A percentile compares a stretch with the other conserved stretches of the same genome.
Conservation (phyloP, 2,329 filamentous ascomycete genomes). For the Penicillium psychrosexuale region DNA sequence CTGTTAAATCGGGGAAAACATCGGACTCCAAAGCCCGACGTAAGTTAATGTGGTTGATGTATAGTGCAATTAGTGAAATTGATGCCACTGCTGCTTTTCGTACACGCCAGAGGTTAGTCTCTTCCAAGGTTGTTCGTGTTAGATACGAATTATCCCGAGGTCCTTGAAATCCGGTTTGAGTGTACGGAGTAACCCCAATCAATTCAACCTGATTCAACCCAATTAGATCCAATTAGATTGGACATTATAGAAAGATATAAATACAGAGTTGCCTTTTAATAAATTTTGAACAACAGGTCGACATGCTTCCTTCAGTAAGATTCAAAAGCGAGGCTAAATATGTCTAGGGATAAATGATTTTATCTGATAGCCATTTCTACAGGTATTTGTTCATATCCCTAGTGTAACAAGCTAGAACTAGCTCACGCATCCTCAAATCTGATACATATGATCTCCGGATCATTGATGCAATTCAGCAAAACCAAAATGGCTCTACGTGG, state of each 20-base stretch:
- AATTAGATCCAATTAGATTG: neutral
- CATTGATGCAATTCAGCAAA: conserved; percentile 29
- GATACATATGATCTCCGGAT: conserved; percentile 24
- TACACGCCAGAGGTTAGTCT: neutral
- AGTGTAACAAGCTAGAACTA: conserved; percentile 7
- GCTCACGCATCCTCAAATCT: neutral
- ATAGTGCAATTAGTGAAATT: neutral
- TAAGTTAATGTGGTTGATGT: neutral
- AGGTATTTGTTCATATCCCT: conserved; percentile 23
- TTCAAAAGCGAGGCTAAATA: neutral
- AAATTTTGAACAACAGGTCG: neutral
- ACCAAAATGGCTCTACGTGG: conserved; percentile 27
- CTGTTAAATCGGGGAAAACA: conserved; percentile 7
- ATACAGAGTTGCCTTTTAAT: neutral
- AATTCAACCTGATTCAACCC: neutral
- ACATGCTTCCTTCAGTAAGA: neutral
- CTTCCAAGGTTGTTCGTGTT: neutral
- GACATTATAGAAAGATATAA: neutral
- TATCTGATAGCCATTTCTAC: conserved; percentile 18
- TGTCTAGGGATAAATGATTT: neutral
- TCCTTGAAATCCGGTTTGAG: neutral
- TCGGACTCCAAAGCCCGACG: conserved; percentile 14
- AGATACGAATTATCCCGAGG: neutral
- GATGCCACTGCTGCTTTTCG: neutral
- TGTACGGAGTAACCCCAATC: neutral